phyloP scores from a whole-genome alignment of 1,139 yeast species.

The Cylindricascospora bacillispora region DNA sequence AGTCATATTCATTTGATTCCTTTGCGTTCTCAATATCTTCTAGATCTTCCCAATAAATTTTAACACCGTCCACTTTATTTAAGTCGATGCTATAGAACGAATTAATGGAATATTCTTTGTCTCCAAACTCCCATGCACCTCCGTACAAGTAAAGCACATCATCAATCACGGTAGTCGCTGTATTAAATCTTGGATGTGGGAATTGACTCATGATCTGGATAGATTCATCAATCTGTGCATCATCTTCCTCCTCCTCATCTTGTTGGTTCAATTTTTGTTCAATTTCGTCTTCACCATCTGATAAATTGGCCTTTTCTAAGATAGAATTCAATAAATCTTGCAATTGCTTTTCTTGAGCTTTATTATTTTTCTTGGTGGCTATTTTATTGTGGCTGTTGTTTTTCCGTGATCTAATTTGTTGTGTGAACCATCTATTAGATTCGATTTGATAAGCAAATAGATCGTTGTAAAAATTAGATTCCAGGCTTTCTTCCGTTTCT shows the following conservation, averaged over 20 bases:
- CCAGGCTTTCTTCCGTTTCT: slow-evolving; percentile 86
- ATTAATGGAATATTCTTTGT: slow-evolving; percentile 70
- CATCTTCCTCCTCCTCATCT: slow-evolving; percentile 22
- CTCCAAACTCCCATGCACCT: slow-evolving; percentile 84
- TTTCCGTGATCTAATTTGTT: slow-evolving; percentile 49
- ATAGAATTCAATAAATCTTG: slow-evolving; percentile 70
- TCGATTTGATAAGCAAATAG: slow-evolving; percentile 76
- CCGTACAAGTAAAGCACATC: slow-evolving; percentile 82
- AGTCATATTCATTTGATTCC: slow-evolving; percentile 41
- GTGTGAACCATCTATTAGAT: slow-evolving; percentile 77
- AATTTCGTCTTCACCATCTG: slow-evolving; percentile 42
- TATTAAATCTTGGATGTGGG: slow-evolving; percentile 86
- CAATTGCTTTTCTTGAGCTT: slow-evolving; percentile 61
- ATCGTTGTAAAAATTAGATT: slow-evolving; percentile 72
- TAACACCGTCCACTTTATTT: slow-evolving; percentile 78
- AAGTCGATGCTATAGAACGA: slow-evolving; percentile 79
- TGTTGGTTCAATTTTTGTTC: slow-evolving; percentile 31
- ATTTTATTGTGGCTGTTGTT: slow-evolving; percentile 7
- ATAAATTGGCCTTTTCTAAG: slow-evolving; percentile 56
- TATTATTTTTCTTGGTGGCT: slow-evolving; percentile 22
- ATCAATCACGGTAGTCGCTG: slow-evolving; percentile 74
- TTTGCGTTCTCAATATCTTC: slow-evolving; percentile 47
- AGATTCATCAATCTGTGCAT: slow-evolving; percentile 30
- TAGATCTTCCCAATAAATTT: slow-evolving; percentile 81
- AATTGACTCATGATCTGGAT: slow-evolving; percentile 35